Conservation (phyloP, 495 filamentous ascomycete species). For the Alectoria sarmentosa region DNA sequence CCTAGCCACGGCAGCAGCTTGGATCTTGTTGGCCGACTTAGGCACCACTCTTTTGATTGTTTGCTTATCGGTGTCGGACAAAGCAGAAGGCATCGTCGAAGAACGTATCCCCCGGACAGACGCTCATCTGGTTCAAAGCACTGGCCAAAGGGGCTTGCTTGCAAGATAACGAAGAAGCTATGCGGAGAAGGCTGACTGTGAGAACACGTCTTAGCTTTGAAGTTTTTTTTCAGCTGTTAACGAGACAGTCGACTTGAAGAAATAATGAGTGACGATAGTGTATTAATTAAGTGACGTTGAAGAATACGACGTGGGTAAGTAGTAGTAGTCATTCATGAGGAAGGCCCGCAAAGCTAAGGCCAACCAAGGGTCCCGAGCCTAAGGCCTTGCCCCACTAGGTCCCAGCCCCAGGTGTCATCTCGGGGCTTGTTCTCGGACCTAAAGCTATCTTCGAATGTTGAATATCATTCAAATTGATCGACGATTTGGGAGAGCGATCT, state of each 20-base stretch:
- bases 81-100: constrained; percentile 71
- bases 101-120: background rate
- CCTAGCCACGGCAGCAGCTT: constrained; percentile 83
- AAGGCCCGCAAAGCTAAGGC: too few relatives aligned
- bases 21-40: constrained; percentile 90
- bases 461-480: too few relatives aligned
- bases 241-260: background rate
- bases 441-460: too few relatives aligned
- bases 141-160: background rate
- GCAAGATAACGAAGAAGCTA: background rate
- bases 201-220: background rate
- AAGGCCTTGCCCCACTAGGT: too few relatives aligned
- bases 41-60: constrained; percentile 87
- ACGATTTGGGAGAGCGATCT: too few relatives aligned
- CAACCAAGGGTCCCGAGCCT: too few relatives aligned
- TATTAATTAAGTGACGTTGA: background rate
- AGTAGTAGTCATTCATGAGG: too few relatives aligned
- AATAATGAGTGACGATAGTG: background rate
- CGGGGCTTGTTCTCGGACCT: too few relatives aligned
- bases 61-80: constrained; percentile 87
- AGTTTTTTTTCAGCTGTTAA: background rate
- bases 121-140: background rate
- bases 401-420: too few relatives aligned
- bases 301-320: too few relatives aligned
- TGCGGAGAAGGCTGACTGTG: background rate